phyloP scores from a whole-genome alignment of 1,284 basidiomycete species.

The Inonotus obliquus region DNA sequence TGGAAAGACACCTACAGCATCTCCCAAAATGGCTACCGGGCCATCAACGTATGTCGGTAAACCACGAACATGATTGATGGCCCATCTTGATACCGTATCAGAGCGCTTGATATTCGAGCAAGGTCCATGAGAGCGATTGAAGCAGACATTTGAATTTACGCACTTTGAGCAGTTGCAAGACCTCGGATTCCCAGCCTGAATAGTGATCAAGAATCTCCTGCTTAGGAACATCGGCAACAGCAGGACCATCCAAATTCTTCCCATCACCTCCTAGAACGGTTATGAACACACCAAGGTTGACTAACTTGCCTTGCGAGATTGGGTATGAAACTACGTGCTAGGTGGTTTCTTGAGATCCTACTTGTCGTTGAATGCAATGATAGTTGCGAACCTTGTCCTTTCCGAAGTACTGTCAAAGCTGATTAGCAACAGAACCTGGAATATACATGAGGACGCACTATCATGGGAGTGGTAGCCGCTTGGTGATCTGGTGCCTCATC shows the following conservation, averaged over 20 bases:
- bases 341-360: slow-evolving; percentile 28
- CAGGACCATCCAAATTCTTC: slow-evolving; percentile 22
- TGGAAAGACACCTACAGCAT: slow-evolving; percentile 21
- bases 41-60: slow-evolving; percentile 24
- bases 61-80: slow-evolving; percentile 23
- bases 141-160: slow-evolving; percentile 10
- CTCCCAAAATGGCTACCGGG: slow-evolving; percentile 25
- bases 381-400: slow-evolving; percentile 36
- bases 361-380: not conserved
- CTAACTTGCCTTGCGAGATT: slow-evolving; percentile 23
- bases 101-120: slow-evolving; percentile 19
- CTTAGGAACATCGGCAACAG: slow-evolving; percentile 22
- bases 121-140: not conserved
- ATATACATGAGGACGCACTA: slow-evolving; percentile 9
- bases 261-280: slow-evolving; percentile 22
- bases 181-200: slow-evolving; percentile 26
- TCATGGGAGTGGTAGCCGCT: slow-evolving; percentile 23
- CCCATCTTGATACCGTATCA: slow-evolving; percentile 25
- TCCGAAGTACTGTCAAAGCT: slow-evolving; percentile 35
- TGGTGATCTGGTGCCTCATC: slow-evolving; percentile 32
- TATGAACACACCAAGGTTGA: slow-evolving; percentile 25
- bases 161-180: slow-evolving; percentile 24
- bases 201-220: slow-evolving; percentile 23
- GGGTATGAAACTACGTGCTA: slow-evolving; percentile 28
- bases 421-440: not conserved